Evolutionary conservation across 2,329 filamentous ascomycete species (phyloP).

Genomic region (Colletotrichum neosansevieriae): DNA sequence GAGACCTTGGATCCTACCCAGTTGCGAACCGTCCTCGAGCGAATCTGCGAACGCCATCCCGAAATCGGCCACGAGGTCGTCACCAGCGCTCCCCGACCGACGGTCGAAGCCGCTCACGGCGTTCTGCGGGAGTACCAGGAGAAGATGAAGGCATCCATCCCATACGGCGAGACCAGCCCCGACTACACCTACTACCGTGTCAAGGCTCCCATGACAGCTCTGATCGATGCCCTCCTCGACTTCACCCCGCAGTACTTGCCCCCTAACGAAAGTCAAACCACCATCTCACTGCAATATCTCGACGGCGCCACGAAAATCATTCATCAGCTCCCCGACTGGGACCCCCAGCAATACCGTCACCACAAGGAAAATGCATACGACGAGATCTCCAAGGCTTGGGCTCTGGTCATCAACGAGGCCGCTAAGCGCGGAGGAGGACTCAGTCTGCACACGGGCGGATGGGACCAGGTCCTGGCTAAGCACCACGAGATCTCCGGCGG

Average conservation of each 20-base stretch:
- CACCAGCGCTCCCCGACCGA: constrained; percentile 86
- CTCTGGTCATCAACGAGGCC: constrained; percentile 89
- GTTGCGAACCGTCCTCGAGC: constrained; percentile 86
- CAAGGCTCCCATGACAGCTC: constrained; percentile 80
- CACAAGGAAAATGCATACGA: constrained; percentile 97
- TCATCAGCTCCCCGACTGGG: constrained; percentile 91
- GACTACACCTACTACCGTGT: constrained; percentile 97
- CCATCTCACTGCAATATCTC: constrained; percentile 85
- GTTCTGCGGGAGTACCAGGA: constrained; percentile 87
- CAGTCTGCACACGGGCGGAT: constrained; percentile 87
- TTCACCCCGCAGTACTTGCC: constrained; percentile 97
- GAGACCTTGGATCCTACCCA: constrained; percentile 92
- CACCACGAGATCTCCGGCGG: constrained; percentile 91
- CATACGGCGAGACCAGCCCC: constrained; percentile 85
- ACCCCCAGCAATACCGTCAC: constrained; percentile 86
- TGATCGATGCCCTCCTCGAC: constrained; percentile 91
- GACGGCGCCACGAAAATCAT: constrained; percentile 92
- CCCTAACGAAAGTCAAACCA: constrained; percentile 87
- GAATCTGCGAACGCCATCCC: constrained; percentile 90
- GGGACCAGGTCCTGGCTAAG: constrained; percentile 88
- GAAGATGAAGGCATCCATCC: constrained; percentile 82
- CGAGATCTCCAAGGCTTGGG: constrained; percentile 94
- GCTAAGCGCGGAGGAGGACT: constrained; percentile 93
- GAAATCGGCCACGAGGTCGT: constrained; percentile 88
- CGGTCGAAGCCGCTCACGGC: constrained; percentile 81